phyloP scores from a whole-genome alignment of 176 grass and related monocot genomes.

The Pharus latifolius region DNA sequence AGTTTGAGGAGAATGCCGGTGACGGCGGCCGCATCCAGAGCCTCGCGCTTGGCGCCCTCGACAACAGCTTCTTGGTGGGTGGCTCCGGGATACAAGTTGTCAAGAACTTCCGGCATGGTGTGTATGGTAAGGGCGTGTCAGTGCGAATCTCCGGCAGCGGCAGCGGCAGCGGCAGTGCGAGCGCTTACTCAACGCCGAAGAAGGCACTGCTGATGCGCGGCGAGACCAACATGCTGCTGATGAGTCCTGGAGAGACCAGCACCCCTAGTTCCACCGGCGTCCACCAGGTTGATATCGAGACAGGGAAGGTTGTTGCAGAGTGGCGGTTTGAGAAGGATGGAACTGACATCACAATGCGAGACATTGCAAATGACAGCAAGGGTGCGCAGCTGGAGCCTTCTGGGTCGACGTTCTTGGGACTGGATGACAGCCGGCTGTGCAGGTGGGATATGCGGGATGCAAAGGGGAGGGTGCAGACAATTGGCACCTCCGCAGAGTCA shows the following conservation, averaged over 20 bases:
- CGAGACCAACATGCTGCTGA: constrained; percentile 79
- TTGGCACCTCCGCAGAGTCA: constrained; percentile 47
- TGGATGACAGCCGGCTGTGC: constrained; percentile 80
- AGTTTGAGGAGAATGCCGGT: constrained; percentile 64
- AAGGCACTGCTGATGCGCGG: constrained; percentile 76
- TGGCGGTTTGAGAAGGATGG: constrained; percentile 92
- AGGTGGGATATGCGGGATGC: constrained; percentile 89
- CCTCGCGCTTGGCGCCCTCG: constrained; percentile 77
- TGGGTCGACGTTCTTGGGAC: constrained; percentile 71
- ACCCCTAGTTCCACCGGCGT: constrained; percentile 30
- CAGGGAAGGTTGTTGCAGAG: constrained; percentile 66
- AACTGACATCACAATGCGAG: constrained; percentile 62
- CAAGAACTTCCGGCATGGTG: constrained; percentile 73
- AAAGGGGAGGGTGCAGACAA: constrained; percentile 65
- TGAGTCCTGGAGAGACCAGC: constrained; percentile 52
- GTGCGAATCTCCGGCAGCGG: constrained; percentile 42
- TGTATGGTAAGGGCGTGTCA: constrained; percentile 72
- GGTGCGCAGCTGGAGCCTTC: constrained; percentile 71
- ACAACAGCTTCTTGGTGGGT: constrained; percentile 89
- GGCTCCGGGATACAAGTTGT: constrained; percentile 69
- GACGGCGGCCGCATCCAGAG: constrained; percentile 63
- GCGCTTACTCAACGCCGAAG: constrained; percentile 27
- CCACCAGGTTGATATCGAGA: constrained; percentile 82
- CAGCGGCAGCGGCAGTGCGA: background rate
- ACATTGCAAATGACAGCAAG: constrained; percentile 84